phyloP scores from a whole-genome alignment of 352 stramenopile species.

The Phytophthora sp. region DNA sequence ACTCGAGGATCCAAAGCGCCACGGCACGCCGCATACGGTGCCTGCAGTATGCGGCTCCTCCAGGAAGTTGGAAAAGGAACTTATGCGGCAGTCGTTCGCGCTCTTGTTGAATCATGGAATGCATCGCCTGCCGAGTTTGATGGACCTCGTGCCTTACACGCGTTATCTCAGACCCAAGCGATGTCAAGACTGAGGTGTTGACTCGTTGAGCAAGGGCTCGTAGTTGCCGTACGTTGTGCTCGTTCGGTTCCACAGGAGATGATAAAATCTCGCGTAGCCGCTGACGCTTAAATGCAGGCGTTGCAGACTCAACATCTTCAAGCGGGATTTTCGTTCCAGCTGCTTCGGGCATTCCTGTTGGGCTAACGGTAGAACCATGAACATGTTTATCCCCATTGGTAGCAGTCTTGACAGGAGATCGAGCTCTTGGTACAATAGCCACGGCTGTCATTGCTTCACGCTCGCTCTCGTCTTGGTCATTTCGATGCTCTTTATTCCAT shows the following conservation, averaged over 20 bases:
- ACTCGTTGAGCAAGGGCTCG: constrained; percentile 47
- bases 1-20: constrained; percentile 70
- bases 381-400: neutral
- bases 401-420: neutral
- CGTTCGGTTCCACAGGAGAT: constrained; percentile 62
- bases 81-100: constrained; percentile 72
- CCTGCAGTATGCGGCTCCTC: constrained; percentile 74
- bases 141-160: constrained; percentile 46
- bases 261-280: constrained; percentile 68
- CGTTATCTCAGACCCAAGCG: constrained; percentile 49
- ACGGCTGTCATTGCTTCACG: constrained; percentile 23
- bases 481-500: constrained; percentile 32
- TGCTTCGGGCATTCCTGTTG: neutral
- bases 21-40: constrained; percentile 76
- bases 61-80: constrained; percentile 83
- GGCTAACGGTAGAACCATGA: neutral
- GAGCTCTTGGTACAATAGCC: neutral
- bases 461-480: constrained; percentile 28
- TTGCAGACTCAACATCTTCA: constrained; percentile 21
- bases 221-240: constrained; percentile 47
- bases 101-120: constrained; percentile 60
- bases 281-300: constrained; percentile 60
- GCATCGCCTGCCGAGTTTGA: constrained; percentile 44
- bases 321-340: neutral
- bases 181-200: constrained; percentile 56